Evolutionary conservation across 1,139 yeast genomes (phyloP).

Genomic region (Diutina scorzettiae): DNA sequence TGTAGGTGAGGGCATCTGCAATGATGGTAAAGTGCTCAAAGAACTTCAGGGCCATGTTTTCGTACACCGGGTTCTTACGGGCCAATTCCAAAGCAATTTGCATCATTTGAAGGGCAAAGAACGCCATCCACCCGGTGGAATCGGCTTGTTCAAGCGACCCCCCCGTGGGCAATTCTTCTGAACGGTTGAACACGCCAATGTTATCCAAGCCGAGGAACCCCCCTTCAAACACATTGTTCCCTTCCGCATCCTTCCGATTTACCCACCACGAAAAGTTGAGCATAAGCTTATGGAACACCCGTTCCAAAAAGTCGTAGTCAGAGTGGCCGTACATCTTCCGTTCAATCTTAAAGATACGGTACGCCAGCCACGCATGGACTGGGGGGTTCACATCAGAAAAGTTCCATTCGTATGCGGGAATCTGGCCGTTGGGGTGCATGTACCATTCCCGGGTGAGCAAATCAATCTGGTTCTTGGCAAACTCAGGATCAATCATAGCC

Average conservation of each 20-base stretch:
- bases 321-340: slow-evolving; percentile 75
- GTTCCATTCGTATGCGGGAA: slow-evolving; percentile 97
- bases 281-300: slow-evolving; percentile 82
- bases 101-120: slow-evolving; percentile 83
- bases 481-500: slow-evolving; percentile 91
- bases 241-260: slow-evolving; percentile 79
- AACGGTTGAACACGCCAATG: slow-evolving; percentile 87
- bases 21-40: slow-evolving; percentile 88
- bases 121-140: slow-evolving; percentile 98
- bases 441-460: slow-evolving; percentile 91
- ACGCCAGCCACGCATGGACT: slow-evolving; percentile 96
- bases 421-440: slow-evolving; percentile 98
- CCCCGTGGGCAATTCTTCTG: slow-evolving; percentile 92
- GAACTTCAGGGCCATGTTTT: slow-evolving; percentile 90
- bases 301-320: slow-evolving; percentile 77
- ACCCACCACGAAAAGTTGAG: slow-evolving; percentile 98
- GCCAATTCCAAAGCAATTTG: slow-evolving; percentile 89
- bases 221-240: slow-evolving; percentile 88
- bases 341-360: slow-evolving; percentile 81
- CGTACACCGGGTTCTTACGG: slow-evolving; percentile 77
- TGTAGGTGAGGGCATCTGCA: slow-evolving; percentile 90
- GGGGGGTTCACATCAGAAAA: slow-evolving; percentile 95
- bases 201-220: slow-evolving; percentile 92
- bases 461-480: slow-evolving; percentile 85
- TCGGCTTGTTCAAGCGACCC: slow-evolving; percentile 91